Conservation (phyloP, 192 early-diverging fungal genomes). For the Coemansia reversa region DNA sequence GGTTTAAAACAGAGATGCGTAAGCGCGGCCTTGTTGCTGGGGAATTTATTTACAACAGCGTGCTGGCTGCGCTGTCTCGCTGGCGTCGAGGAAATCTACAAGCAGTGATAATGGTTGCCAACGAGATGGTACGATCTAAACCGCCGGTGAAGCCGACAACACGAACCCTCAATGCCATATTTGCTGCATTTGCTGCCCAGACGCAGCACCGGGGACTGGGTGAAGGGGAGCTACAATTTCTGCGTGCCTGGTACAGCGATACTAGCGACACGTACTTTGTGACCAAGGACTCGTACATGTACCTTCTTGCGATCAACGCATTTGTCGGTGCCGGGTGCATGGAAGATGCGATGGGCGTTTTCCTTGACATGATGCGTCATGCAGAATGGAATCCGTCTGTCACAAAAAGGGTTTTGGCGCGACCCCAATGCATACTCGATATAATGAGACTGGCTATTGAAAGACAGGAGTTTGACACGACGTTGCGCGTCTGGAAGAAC, state of each 20-base stretch:
- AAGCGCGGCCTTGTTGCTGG: conserved; percentile 11
- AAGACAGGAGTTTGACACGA: conserved; percentile 22
- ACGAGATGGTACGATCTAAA: conserved; percentile 26
- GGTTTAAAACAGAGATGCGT: conserved; percentile 32
- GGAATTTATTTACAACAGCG: conserved; percentile 42
- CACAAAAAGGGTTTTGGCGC: conserved; percentile 8
- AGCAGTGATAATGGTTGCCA: conserved; percentile 10
- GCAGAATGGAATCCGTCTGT: conserved; percentile 19
- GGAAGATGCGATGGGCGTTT: conserved; percentile 37
- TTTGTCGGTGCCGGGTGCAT: conserved; percentile 23
- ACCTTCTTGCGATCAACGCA: conserved; percentile 31
- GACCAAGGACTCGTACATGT: conserved; percentile 34
- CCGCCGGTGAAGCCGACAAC: conserved; percentile 33
- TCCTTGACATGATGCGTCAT: conserved; percentile 36
- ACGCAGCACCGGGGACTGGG: conserved; percentile 12
- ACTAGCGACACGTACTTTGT: conserved; percentile 33
- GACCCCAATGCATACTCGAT: conserved; percentile 16
- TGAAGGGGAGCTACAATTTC: conserved; percentile 16
- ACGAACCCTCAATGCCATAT: conserved; percentile 42
- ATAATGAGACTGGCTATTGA: conserved; percentile 24
- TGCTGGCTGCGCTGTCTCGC: conserved; percentile 30
- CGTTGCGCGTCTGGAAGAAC: conserved; percentile 32
- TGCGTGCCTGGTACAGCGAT: conserved; percentile 41
- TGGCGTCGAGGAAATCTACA: conserved; percentile 25
- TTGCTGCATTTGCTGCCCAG: conserved; percentile 36